Evolutionary conservation across 495 filamentous ascomycete species (phyloP), one percentile per base, ranked within the genome.

Genomic region (Aspergillus avenaceus): DNA sequence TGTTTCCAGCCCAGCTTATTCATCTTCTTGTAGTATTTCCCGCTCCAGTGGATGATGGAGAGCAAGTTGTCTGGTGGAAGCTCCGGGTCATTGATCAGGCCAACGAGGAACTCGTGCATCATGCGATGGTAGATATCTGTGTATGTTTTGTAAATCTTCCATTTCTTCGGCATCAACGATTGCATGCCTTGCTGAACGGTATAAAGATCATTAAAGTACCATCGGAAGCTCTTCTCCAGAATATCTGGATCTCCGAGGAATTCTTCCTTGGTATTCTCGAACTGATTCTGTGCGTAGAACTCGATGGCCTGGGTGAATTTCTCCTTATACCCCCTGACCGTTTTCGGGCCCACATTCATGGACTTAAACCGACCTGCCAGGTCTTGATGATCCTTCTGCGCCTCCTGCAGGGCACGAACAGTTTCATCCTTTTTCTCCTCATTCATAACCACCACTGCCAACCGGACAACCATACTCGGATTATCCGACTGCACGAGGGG

Each of bases 131-230:
- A 99, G 50, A 95, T 91, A 53, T 85, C 79, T 24, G 83, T 82
- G 66, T 95, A 97, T 14, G 88, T 95, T 62, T 84, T 81, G 72
- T 91, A 91, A 42, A 97, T 95, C 69, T 87, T 92, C 93, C 93
- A 99, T 60, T 95, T 96, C 70, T 93, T 95, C 22, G 93, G 93
- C 78, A 96, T 89, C 44, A 99, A 72, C 28, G 77, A 76, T 41
- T 85, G 80, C 84, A 99, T 95, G 56, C 93, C 91, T 42, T 91
- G 74, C 71, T 90, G 85, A 49, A 96, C 91, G 0, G 88, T 87
- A 63, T 88, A 91, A 1, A 99, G 80, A 61, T 99, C 92, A 67
- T 96, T 95, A 77, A 97, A 99, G 69, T 84, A 97, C 93, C 95
- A 99, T 50, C 82, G 82, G 67, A 96, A 74, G 55, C 76, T 81